Evolutionary conservation across 352 stramenopile genomes (phyloP), one percentile per base, ranked within the genome.

Genomic region (Phytophthora chlamydospora): DNA sequence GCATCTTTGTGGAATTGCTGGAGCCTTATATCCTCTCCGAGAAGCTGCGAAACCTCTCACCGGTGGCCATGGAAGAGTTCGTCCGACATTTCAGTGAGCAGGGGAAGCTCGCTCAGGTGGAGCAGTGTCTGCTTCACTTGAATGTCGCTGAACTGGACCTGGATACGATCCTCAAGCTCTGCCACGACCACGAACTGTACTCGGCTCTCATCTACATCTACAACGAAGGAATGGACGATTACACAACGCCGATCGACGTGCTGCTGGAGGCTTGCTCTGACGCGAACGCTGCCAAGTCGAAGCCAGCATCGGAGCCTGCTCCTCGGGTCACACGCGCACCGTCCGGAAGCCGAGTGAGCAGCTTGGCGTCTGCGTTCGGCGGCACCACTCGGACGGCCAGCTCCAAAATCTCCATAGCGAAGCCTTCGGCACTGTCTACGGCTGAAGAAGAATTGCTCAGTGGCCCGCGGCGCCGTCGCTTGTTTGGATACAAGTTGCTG

Each of bases 191-290:
- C 69, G 78, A 93, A 41, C 75, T 98, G 31, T 98, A 96, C 66
- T 97, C 92, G 14, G 95, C 94, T 32, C 74, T 98, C n/a, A 89
- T 98, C 31, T 97, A 97, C 75, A 93, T 98, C 53, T 98, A 97
- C 74, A 97, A 93, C 44, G 88, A 93, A 71, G 95, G 93, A 5
- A 66, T 98, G 36, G 76, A 97, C 36, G 94, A 98, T 64, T 98
- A 91, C 45, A 88, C 91, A 7, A 94, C 91, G 9, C 94, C 95
- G 0, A 89, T 98, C 31, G 87, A 98, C 47, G 76, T 97, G 16
- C 54, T 98, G 8, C 75, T 97, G 24, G 90, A 98, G 69, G 78
- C 77, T 31, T 80, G 65, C 46, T 90, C 78, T 6, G 80, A 76
- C 4, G 70, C 76, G 17, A 86, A 80, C 45, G 74, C 81, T 39